Evolutionary conservation across 495 filamentous ascomycete species (phyloP).

Genomic region (Chaetomium tenue): DNA sequence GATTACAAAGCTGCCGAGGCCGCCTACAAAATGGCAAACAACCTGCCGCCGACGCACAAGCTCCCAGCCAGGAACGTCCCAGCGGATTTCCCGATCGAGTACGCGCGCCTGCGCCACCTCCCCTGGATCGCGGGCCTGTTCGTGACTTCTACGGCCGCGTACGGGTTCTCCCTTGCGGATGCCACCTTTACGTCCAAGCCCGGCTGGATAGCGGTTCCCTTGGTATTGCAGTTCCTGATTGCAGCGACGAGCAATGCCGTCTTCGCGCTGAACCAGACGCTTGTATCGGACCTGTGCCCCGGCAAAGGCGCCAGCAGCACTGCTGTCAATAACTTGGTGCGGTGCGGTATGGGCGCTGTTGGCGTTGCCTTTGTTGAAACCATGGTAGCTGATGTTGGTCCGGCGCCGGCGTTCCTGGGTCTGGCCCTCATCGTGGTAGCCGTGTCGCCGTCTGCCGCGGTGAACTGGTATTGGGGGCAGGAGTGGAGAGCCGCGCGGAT

Average conservation of each 20-base stretch:
- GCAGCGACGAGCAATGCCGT: constrained; percentile 2
- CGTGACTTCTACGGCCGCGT: not conserved
- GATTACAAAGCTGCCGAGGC: not conserved
- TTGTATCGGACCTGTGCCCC: constrained; percentile 1
- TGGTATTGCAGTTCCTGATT: constrained; percentile 1
- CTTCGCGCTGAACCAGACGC: constrained; percentile 3
- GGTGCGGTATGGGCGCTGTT: not conserved
- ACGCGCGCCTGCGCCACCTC: constrained; percentile 1
- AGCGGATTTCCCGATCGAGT: not conserved
- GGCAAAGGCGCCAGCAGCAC: not conserved
- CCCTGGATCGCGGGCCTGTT: constrained; percentile 5
- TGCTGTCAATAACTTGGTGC: constrained; percentile 1
- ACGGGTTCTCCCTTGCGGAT: not conserved
- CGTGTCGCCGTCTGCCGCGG: not conserved
- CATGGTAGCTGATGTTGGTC: not conserved
- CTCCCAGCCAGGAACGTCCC: not conserved
- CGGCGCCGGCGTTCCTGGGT: not conserved
- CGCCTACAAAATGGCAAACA: not conserved
- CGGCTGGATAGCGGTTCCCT: not conserved
- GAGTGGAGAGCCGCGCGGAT: not conserved
- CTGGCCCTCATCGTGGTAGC: not conserved
- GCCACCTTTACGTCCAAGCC: not conserved
- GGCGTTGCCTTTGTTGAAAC: not conserved
- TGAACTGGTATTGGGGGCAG: not conserved
- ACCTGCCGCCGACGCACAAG: not conserved